Conservation (phyloP, 2,329 filamentous ascomycete genomes). For the Fusarium siculi region DNA sequence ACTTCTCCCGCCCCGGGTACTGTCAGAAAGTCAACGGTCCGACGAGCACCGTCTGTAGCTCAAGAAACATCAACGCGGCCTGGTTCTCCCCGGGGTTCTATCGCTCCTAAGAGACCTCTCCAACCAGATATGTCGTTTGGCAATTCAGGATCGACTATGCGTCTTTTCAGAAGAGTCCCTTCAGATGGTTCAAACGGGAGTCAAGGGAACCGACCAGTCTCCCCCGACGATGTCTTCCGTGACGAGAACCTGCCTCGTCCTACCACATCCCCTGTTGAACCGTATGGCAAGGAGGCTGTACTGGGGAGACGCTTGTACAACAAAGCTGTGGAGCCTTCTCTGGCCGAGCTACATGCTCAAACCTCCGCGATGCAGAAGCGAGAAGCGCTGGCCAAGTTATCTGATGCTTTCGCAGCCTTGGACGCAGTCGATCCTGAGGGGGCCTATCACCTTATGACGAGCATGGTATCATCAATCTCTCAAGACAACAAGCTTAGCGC, state of each 20-base stretch:
- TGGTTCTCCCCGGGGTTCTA: conserved; percentile 56
- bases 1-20: conserved; percentile 65
- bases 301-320: conserved; percentile 84
- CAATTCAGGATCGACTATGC: conserved; percentile 90
- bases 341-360: conserved; percentile 88
- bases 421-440: conserved; percentile 92
- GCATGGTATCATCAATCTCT: conserved; percentile 78
- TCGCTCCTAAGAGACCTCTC: conserved; percentile 77
- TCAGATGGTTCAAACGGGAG: conserved; percentile 71
- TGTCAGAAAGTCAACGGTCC: conserved; percentile 68
- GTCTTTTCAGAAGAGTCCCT: conserved; percentile 86
- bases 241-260: conserved; percentile 74
- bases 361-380: conserved; percentile 75
- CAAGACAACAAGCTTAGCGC: conserved; percentile 72
- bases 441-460: conserved; percentile 83
- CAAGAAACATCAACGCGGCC: conserved; percentile 47
- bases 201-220: conserved; percentile 49
- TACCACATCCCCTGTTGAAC: conserved; percentile 59
- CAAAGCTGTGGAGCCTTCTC: conserved; percentile 82
- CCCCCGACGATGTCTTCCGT: conserved; percentile 56
- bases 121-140: conserved; percentile 93
- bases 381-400: conserved; percentile 83
- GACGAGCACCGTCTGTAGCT: conserved; percentile 59
- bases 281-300: conserved; percentile 80
- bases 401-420: conserved; percentile 85